Conservation (phyloP, 2,329 filamentous ascomycete genomes). For the Trichoderma asperellum region DNA sequence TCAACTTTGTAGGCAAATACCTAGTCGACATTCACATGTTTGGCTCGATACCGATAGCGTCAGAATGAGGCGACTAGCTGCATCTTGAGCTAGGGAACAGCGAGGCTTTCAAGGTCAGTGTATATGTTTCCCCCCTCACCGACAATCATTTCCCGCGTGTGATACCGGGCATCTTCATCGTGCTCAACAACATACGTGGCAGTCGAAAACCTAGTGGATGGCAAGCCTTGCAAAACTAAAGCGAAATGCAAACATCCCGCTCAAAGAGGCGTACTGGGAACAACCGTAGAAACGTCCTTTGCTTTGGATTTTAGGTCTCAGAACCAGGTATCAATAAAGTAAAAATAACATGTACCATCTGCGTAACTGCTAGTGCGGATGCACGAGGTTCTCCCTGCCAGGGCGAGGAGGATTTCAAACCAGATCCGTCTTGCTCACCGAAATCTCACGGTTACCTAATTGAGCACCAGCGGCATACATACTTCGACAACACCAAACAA, state of each 20-base stretch:
- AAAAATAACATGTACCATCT: background rate
- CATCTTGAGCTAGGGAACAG: background rate
- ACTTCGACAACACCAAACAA: background rate
- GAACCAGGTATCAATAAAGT: background rate
- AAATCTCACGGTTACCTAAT: background rate
- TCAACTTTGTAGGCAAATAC: background rate
- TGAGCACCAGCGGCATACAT: background rate
- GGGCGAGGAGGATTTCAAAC: background rate
- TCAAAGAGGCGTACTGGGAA: background rate
- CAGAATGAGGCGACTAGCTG: constrained; percentile 1
- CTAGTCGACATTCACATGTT: background rate
- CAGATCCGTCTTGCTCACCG: background rate
- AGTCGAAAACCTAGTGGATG: background rate
- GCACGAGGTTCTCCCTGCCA: background rate
- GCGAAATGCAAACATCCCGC: background rate
- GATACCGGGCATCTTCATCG: background rate
- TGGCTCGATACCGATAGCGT: background rate
- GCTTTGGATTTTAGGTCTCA: background rate
- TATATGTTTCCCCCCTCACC: background rate
- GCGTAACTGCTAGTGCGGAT: background rate
- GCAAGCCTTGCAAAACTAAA: background rate
- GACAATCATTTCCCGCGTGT: background rate
- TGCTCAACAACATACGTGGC: background rate
- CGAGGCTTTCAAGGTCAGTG: background rate
- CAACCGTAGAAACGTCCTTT: background rate